Percentiles rank a stretch among this genome's conserved stretches.
Evolutionary conservation across 257 asterid genomes (phyloP).

Genomic region (Gentiana dahurica): DNA sequence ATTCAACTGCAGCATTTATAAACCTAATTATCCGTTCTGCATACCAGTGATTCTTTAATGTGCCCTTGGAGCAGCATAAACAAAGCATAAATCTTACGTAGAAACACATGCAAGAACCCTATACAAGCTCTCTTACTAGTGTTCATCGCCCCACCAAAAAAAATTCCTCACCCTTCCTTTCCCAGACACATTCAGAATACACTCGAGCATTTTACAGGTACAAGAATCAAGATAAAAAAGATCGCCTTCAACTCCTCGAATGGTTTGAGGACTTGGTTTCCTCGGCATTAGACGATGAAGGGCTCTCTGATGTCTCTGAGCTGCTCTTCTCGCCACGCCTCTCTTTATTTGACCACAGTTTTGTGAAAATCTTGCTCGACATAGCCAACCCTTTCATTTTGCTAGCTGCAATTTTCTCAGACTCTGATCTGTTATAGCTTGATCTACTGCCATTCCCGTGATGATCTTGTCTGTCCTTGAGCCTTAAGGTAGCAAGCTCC

Average conservation of each 20-base stretch:
- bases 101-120: conserved; percentile 1
- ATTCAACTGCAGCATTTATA: no score
- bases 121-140: background rate
- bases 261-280: conserved; percentile 48
- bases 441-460: conserved; percentile 9
- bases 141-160: no score
- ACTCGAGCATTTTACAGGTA: conserved; percentile 11
- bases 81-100: no score
- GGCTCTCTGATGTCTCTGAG: conserved; percentile 82
- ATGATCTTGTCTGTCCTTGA: conserved; percentile 17
- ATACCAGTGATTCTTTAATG: background rate
- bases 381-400: conserved; percentile 32
- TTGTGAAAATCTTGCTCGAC: conserved; percentile 44
- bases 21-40: background rate
- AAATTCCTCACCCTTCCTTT: background rate
- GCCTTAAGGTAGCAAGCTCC: conserved; percentile 48
- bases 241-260: conserved; percentile 51
- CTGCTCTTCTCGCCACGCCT: conserved; percentile 60
- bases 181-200: background rate
- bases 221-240: conserved; percentile 14
- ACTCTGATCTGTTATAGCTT: conserved; percentile 19
- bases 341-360: conserved; percentile 76
- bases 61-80: no score
- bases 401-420: conserved; percentile 30
- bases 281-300: conserved; percentile 61